Base-by-base conservation (phyloP, 176 grass and related monocot species). In the Microstegium vimineum region DNA sequence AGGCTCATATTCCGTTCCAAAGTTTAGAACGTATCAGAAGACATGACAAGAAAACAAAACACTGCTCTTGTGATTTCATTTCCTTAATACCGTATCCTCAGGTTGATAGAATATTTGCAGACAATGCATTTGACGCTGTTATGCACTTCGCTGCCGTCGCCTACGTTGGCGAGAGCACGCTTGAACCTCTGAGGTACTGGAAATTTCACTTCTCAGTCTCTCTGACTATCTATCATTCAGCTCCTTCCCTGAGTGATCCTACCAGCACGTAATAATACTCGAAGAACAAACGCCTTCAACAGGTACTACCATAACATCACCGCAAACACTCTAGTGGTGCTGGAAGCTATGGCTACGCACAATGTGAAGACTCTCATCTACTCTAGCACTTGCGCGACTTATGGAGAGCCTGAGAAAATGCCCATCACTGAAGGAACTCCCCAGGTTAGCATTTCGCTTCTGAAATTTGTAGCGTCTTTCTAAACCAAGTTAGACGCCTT, bases 261-360 rank as follows among this genome's bases (percentile, higher is more conserved):
- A 23, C 11, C 47, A 32, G 18, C 33, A n/a, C 5, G 17, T 61
- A 78, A 15, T 46, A 23, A 26, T 60, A 4, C 45, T 47, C 4
- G 45, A 16, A 46, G 1, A 49, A 73, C 25, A 83, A 82, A 34
- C 17, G 26, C 52, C 76, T 69, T 46, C 0, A 56, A 82, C 87
- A 97, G 94, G 86, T 97, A 97, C 74, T 97, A 94, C 25, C 94
- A 94, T 57, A 97, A 97, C 85, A 97, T 97, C 79, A 97, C 94
- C 22, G 65, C 85, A 86, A 97, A 97, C 66, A 94, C 94, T 45
- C 46, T 97, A 54, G 86, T 88, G 66, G 86, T 97, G 70, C 79
- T 97, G n/a, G 92, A 97, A 81, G 85, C 94, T 27, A 94, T 97
- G 92, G 85, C 91, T 2, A 23, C 73, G 11, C 85, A 97, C 85